Percentiles rank a stretch among this genome's conserved stretches.
phyloP scores from a whole-genome alignment of 179 eudicot genomes.

The Beta lomatogona region DNA sequence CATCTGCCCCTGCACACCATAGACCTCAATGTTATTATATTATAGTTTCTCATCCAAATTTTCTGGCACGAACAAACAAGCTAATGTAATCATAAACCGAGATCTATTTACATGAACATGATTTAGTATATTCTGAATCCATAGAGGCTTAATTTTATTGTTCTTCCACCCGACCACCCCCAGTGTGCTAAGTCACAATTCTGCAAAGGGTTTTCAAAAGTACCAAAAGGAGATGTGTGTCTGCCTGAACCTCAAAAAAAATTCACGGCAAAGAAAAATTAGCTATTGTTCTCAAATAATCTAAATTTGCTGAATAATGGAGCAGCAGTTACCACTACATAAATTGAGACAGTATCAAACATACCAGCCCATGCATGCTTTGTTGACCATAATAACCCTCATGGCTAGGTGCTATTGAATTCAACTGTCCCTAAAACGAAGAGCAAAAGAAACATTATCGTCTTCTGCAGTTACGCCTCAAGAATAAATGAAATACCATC shows the following conservation, averaged over 20 bases:
- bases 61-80: no score
- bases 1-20: conserved; percentile 73
- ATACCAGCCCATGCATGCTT: conserved; percentile 69
- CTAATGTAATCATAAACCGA: not conserved
- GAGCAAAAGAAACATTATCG: not conserved
- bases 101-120: not conserved
- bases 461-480: not conserved
- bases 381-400: conserved; percentile 74
- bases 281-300: not conserved
- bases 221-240: not conserved
- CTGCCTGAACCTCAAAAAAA: not conserved
- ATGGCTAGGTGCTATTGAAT: conserved; percentile 69
- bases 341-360: conserved; percentile 1
- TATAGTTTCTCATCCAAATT: not conserved
- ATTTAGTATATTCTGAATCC: not conserved
- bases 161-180: no score
- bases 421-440: conserved; percentile 64
- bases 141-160: no score
- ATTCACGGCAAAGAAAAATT: not conserved
- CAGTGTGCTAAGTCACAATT: no score
- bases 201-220: not conserved
- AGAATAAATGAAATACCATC: not conserved
- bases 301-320: not conserved
- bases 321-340: not conserved
- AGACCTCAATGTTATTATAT: not conserved